phyloP scores from a whole-genome alignment of 257 asterid genomes.

The Perilla frutescens region DNA sequence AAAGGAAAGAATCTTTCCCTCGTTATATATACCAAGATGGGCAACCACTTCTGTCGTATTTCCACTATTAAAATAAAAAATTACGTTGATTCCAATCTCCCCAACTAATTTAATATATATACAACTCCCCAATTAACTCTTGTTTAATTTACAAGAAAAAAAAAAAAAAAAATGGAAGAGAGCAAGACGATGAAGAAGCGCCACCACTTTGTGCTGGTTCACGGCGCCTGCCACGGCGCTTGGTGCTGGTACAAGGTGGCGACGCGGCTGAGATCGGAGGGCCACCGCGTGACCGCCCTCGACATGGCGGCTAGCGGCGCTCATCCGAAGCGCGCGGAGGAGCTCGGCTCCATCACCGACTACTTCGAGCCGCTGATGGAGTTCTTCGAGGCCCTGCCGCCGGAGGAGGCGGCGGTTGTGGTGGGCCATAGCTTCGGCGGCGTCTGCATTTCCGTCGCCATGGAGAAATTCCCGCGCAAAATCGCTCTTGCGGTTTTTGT shows the following conservation, averaged over 20 bases:
- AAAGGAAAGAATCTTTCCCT: too few species aligned
- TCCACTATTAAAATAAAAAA: too few species aligned
- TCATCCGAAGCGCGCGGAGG: slow-evolving; percentile 35
- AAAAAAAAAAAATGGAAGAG: slow-evolving; percentile 35
- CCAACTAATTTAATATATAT: too few species aligned
- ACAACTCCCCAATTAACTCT: too few species aligned
- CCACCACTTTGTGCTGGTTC: slow-evolving; percentile 55
- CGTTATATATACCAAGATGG: too few species aligned
- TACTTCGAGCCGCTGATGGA: slow-evolving; percentile 43
- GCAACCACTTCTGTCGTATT: too few species aligned
- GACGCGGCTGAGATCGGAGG: slow-evolving; percentile 37
- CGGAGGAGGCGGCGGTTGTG: slow-evolving; percentile 40
- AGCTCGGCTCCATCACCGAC: slow-evolving; percentile 36
- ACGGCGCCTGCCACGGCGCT: slow-evolving; percentile 57
- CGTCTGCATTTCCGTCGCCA: slow-evolving; percentile 40
- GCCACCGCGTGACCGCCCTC: slow-evolving; percentile 47
- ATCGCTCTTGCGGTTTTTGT: slow-evolving; percentile 45
- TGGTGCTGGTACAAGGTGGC: slow-evolving; percentile 58
- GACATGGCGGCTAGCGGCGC: slow-evolving; percentile 56
- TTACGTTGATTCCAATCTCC: too few species aligned
- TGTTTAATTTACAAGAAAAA: too few species aligned
- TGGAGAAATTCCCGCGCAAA: slow-evolving; percentile 48
- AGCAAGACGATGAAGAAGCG: background rate
- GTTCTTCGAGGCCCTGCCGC: slow-evolving; percentile 40
- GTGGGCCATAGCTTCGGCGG: slow-evolving; percentile 56